Percentiles rank a stretch among this genome's conserved stretches.
These are phyloP conservation scores for Houttuynia cordata DNA, from an alignment of 164 flowering plant species.

Conservation along the genomic window DNA sequence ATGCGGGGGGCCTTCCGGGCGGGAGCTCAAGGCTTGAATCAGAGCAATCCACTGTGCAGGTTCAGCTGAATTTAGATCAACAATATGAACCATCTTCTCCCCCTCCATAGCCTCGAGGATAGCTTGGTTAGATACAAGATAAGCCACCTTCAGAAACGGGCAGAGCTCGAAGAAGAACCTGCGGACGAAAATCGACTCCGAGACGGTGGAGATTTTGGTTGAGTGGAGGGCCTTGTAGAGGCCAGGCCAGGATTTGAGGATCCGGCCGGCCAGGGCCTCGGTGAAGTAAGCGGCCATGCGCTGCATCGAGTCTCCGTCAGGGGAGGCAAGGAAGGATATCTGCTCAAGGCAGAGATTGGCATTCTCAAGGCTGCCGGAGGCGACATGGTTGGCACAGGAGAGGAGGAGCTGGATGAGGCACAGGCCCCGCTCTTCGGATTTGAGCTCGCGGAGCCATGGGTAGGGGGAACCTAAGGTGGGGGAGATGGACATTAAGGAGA, in stretches of 20 bases:
- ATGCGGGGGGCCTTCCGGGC: slow-evolving; percentile 87
- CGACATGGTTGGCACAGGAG: slow-evolving; percentile 54
- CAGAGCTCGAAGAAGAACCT: slow-evolving; percentile 55
- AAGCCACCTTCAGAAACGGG: slow-evolving; percentile 63
- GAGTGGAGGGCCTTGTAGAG: slow-evolving; percentile 52
- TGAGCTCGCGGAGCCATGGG: slow-evolving; percentile 51
- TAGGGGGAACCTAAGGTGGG: slow-evolving; percentile 43
- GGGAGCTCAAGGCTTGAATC: slow-evolving; percentile 45
- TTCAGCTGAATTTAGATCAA: slow-evolving; percentile 53
- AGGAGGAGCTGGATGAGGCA: slow-evolving; percentile 48
- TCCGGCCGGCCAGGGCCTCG: slow-evolving; percentile 59
- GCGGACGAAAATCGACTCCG: slow-evolving; percentile 38
- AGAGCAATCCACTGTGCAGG: slow-evolving; percentile 72
- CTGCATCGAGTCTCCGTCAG: slow-evolving; percentile 69
- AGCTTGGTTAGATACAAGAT: slow-evolving; percentile 60
- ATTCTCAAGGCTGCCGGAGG: slow-evolving; percentile 45
- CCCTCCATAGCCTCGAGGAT: slow-evolving; percentile 91
- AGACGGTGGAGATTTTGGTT: slow-evolving; percentile 25
- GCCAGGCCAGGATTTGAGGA: slow-evolving; percentile 63
- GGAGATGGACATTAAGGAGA: slow-evolving; percentile 42
- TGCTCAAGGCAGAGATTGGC: slow-evolving; percentile 61
- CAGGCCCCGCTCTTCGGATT: slow-evolving; percentile 67
- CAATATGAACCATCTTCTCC: slow-evolving; percentile 72
- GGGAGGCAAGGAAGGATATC: slow-evolving; percentile 57
- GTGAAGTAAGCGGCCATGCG: slow-evolving; percentile 65